Evolutionary conservation across 2,329 filamentous ascomycete genomes (phyloP).

Genomic region (Clarireedia hainanense): DNA sequence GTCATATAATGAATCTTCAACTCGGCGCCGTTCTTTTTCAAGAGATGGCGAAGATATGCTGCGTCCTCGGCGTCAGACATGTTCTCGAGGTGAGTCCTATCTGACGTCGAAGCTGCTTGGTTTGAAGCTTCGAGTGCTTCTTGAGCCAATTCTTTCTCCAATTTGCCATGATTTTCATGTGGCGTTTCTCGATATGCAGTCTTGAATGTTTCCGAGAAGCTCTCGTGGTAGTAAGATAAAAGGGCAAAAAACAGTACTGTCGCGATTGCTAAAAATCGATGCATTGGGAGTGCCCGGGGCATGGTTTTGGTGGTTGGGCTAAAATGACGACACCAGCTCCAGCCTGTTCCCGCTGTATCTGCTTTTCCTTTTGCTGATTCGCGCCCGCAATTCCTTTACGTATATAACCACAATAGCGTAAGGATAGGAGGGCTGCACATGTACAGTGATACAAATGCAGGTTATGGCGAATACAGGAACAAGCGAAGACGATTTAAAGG

Average conservation of each 20-base stretch:
- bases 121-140: background rate
- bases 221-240: conserved; percentile 5
- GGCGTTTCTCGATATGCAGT: conserved; percentile 1
- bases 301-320: background rate
- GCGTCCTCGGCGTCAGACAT: conserved; percentile 14
- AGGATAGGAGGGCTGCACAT: too few species aligned
- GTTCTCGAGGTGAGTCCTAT: background rate
- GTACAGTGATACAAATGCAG: too few species aligned
- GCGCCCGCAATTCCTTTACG: background rate
- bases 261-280: conserved; percentile 3
- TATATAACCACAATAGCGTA: too few species aligned
- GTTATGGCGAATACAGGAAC: background rate
- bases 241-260: background rate
- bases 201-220: background rate
- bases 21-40: conserved; percentile 22
- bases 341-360: background rate
- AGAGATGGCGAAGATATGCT: conserved; percentile 18
- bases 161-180: background rate
- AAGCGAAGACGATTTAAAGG: background rate
- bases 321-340: background rate
- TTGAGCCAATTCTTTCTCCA: background rate
- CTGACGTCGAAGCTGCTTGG: background rate
- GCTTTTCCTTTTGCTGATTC: background rate
- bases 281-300: conserved; percentile 5
- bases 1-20: conserved; percentile 24